These are phyloP conservation scores for Nevesoporus exiguus DNA, from an alignment of 768 basidiomycete species.

Conservation along the genomic window DNA sequence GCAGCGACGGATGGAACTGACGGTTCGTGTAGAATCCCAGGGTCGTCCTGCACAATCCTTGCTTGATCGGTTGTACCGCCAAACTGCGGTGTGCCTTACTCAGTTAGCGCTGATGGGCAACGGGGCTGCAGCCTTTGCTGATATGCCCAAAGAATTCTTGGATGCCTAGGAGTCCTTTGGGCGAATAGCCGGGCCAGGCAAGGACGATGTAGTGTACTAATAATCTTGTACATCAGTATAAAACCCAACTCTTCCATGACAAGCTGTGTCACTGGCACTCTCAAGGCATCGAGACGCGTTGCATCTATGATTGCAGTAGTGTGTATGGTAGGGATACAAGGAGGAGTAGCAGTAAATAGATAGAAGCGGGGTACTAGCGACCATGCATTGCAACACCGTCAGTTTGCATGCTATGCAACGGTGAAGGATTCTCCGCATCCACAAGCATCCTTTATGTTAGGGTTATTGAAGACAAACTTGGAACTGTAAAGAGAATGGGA, in stretches of 20 bases:
- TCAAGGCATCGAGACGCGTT: neutral
- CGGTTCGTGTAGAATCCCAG: conserved; percentile 58
- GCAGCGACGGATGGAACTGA: conserved; percentile 1
- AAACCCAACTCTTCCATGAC: conserved; percentile 13
- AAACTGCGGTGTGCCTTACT: conserved; percentile 62
- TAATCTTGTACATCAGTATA: conserved; percentile 10
- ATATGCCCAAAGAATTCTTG: conserved; percentile 71
- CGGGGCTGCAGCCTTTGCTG: conserved; percentile 78
- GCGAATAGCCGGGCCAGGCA: neutral
- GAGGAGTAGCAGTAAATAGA: conserved; percentile 2
- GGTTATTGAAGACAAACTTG: conserved; percentile 83
- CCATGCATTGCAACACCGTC: conserved; percentile 8
- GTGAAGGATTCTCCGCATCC: conserved; percentile 94
- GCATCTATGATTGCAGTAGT: conserved; percentile 13
- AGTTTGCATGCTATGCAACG: conserved; percentile 34
- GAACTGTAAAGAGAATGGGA: conserved; percentile 43
- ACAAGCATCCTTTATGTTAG: conserved; percentile 92
- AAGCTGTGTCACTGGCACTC: neutral
- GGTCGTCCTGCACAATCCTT: conserved; percentile 67
- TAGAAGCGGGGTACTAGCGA: conserved; percentile 11
- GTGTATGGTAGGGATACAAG: conserved; percentile 31
- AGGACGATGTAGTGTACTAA: conserved; percentile 18
- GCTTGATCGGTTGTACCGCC: conserved; percentile 76
- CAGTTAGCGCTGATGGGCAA: conserved; percentile 70
- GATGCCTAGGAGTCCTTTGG: conserved; percentile 39